Evolutionary conservation across 164 flowering plant genomes (phyloP).

Genomic region (Malania oleifera): DNA sequence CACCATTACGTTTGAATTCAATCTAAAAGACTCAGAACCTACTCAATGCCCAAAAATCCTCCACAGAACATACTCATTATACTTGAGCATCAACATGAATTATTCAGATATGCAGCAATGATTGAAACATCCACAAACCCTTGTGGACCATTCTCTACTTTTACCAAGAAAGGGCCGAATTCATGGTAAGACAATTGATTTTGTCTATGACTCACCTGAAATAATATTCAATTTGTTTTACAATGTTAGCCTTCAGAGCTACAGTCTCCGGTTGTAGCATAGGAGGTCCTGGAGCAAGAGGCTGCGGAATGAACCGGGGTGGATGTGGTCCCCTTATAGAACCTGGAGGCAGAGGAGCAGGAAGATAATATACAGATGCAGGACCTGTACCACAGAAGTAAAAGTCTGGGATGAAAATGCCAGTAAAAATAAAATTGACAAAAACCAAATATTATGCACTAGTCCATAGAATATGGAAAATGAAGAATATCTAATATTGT

Average conservation of each 20-base stretch:
- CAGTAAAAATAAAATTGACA: not conserved
- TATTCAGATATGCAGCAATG: not conserved
- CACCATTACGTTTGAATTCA: no score
- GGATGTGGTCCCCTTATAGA: conserved; percentile 52
- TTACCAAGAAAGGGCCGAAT: not conserved
- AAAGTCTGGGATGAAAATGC: not conserved
- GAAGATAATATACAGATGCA: conserved; percentile 47
- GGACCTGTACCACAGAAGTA: conserved; percentile 43
- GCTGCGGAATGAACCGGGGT: conserved; percentile 48
- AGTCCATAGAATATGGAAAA: no score
- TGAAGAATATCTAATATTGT: not conserved
- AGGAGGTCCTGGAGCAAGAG: conserved; percentile 35
- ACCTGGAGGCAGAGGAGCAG: conserved; percentile 60
- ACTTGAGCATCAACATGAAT: not conserved
- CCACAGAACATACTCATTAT: not conserved
- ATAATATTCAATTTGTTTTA: conserved; percentile 88
- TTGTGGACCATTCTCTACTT: not conserved
- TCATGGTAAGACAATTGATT: not conserved
- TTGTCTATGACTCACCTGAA: conserved; percentile 60
- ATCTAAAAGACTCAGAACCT: not conserved
- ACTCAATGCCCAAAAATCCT: not conserved
- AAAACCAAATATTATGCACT: not conserved
- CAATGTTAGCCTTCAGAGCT: conserved; percentile 41
- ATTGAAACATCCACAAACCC: not conserved
- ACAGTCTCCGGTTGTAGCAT: conserved; percentile 32